phyloP scores from a whole-genome alignment of 1,284 basidiomycete species.

The Cryptococcus sp. region DNA sequence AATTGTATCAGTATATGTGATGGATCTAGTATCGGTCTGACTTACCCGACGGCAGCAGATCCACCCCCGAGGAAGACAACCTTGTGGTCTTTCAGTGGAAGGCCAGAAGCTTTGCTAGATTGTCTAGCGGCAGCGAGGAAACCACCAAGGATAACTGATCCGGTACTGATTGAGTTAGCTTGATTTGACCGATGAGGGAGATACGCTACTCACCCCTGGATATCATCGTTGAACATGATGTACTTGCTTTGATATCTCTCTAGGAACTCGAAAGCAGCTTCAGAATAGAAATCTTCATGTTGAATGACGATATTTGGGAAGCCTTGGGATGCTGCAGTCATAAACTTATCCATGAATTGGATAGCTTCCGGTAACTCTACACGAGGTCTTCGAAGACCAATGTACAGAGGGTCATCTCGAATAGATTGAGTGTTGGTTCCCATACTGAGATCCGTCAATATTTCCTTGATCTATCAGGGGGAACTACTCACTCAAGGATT shows the following conservation, averaged over 20 bases:
- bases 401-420: constrained; percentile 83
- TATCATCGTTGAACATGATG: constrained; percentile 86
- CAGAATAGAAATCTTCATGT: constrained; percentile 88
- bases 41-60: constrained; percentile 41
- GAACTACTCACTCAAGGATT: constrained; percentile 50
- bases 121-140: constrained; percentile 83
- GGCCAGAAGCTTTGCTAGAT: constrained; percentile 65
- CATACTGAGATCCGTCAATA: constrained; percentile 47
- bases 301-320: constrained; percentile 82
- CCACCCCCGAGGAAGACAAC: constrained; percentile 71
- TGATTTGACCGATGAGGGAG: no score
- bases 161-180: constrained; percentile 55
- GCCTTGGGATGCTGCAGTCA: constrained; percentile 66
- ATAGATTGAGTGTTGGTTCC: constrained; percentile 82
- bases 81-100: constrained; percentile 66
- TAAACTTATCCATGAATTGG: constrained; percentile 89
- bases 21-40: not conserved
- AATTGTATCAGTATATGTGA: not conserved
- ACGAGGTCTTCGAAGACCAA: constrained; percentile 73
- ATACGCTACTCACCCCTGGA: constrained; percentile 53
- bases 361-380: constrained; percentile 54
- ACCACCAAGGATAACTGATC: constrained; percentile 84
- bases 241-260: constrained; percentile 67
- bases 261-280: constrained; percentile 79
- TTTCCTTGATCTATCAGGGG: not conserved